Evolutionary conservation across 768 basidiomycete genomes (phyloP).

Genomic region (Tricholoma sp.): DNA sequence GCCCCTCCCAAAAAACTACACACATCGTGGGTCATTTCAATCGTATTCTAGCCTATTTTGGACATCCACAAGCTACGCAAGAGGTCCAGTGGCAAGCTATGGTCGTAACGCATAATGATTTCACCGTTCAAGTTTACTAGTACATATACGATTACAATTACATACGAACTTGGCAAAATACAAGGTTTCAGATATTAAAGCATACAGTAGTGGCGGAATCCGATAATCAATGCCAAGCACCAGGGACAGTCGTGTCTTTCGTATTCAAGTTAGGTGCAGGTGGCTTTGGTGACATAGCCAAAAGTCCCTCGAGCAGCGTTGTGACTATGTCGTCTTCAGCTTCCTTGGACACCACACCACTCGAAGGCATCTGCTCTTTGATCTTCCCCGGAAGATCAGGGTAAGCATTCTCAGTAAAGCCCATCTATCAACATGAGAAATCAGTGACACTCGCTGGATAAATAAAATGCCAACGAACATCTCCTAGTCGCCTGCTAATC

Average conservation of each 20-base stretch:
- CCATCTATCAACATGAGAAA: slow-evolving; percentile 48
- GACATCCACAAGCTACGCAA: too few species aligned
- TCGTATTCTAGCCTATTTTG: too few species aligned
- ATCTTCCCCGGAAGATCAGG: slow-evolving; percentile 49
- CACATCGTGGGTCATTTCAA: too few species aligned
- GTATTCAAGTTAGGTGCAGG: slow-evolving; percentile 32
- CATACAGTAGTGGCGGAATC: too few species aligned
- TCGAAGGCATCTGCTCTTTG: slow-evolving; percentile 41
- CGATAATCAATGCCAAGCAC: slow-evolving; percentile 37
- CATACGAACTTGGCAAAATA: too few species aligned
- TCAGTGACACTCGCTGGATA: slow-evolving; percentile 6
- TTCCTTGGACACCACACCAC: slow-evolving; percentile 42
- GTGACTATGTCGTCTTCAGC: slow-evolving; percentile 64
- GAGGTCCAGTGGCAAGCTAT: too few species aligned
- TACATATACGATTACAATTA: too few species aligned
- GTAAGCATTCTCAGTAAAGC: slow-evolving; percentile 57
- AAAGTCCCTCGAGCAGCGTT: slow-evolving; percentile 52
- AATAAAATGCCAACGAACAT: slow-evolving; percentile 33
- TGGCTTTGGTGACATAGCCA: slow-evolving; percentile 37
- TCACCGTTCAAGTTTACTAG: too few species aligned
- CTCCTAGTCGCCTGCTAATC: slow-evolving; percentile 55
- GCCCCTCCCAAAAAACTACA: too few species aligned
- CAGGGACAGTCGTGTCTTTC: slow-evolving; percentile 33
- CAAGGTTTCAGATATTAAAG: too few species aligned
- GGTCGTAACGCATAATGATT: too few species aligned